Percentiles rank a stretch among this genome's conserved stretches.
phyloP scores from a whole-genome alignment of 2,329 filamentous ascomycete species.

The Talaromyces sp. region DNA sequence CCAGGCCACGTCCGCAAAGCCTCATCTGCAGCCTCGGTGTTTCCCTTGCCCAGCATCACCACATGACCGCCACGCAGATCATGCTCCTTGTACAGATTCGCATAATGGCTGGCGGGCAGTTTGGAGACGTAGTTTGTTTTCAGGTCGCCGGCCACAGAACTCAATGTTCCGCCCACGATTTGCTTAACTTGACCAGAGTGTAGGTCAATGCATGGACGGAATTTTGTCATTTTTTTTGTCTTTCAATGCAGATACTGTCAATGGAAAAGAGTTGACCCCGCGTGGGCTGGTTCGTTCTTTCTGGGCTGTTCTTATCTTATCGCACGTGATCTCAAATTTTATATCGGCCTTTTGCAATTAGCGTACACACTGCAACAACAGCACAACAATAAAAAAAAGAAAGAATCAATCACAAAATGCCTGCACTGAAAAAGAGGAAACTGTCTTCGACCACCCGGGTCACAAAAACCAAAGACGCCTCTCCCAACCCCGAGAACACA shows the following conservation, averaged over 20 bases:
- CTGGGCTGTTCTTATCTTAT: slow-evolving; percentile 26
- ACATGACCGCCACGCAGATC: slow-evolving; percentile 77
- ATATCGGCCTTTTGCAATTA: background rate
- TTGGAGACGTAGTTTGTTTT: slow-evolving; percentile 91
- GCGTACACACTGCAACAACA: slow-evolving; percentile 14
- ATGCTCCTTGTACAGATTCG: slow-evolving; percentile 72
- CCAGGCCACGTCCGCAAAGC: slow-evolving; percentile 73
- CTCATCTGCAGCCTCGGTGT: slow-evolving; percentile 72
- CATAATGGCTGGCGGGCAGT: slow-evolving; percentile 75
- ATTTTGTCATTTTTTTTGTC: slow-evolving; percentile 69
- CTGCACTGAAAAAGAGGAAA: slow-evolving; percentile 7
- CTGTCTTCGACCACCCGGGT: slow-evolving; percentile 1
- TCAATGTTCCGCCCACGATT: slow-evolving; percentile 91
- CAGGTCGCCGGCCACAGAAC: slow-evolving; percentile 59
- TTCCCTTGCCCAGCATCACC: slow-evolving; percentile 91
- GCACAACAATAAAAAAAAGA: background rate
- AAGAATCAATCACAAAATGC: background rate
- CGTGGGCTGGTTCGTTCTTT: background rate
- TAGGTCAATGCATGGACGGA: slow-evolving; percentile 93
- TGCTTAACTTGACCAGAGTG: slow-evolving; percentile 98
- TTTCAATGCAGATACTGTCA: background rate
- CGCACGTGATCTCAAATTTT: slow-evolving; percentile 28
- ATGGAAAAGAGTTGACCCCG: background rate
- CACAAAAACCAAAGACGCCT: slow-evolving; percentile 14
- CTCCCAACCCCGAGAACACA: slow-evolving; percentile 27